phyloP scores from a whole-genome alignment of 345 rosid genomes.

The Sonneratia alba region DNA sequence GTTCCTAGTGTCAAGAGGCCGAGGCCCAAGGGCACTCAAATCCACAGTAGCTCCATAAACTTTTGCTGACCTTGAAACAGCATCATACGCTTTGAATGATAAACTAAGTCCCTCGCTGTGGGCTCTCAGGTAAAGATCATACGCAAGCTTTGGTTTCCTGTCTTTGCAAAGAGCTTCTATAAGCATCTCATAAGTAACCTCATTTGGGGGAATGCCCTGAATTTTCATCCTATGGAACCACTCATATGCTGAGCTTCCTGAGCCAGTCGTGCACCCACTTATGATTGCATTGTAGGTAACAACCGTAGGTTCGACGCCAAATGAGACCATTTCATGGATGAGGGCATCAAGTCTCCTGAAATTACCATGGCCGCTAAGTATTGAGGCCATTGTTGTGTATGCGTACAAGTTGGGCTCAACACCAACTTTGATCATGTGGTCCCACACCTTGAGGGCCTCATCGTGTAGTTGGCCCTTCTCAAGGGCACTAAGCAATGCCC shows the following conservation, averaged over 20 bases:
- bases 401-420: constrained; percentile 61
- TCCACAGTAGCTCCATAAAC: constrained; percentile 47
- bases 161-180: constrained; percentile 65
- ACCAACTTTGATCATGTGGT: constrained; percentile 82
- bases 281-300: constrained; percentile 87
- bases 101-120: constrained; percentile 45
- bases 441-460: constrained; percentile 78
- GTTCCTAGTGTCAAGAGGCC: constrained; percentile 35
- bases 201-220: constrained; percentile 49
- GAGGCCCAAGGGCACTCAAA: constrained; percentile 52
- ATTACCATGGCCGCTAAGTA: constrained; percentile 54
- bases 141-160: constrained; percentile 75
- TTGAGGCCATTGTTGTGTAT: constrained; percentile 79
- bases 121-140: constrained; percentile 57
- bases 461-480: constrained; percentile 84
- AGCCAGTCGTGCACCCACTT: constrained; percentile 48
- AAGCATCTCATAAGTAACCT: constrained; percentile 69
- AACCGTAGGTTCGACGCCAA: constrained; percentile 61
- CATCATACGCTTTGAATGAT: constrained; percentile 57
- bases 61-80: constrained; percentile 42
- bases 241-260: constrained; percentile 71
- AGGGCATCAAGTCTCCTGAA: constrained; percentile 55
- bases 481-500: constrained; percentile 74
- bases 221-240: constrained; percentile 83
- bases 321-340: constrained; percentile 53